Evolutionary conservation across 345 rosid species (phyloP).

Genomic region (Carallia brachiata): DNA sequence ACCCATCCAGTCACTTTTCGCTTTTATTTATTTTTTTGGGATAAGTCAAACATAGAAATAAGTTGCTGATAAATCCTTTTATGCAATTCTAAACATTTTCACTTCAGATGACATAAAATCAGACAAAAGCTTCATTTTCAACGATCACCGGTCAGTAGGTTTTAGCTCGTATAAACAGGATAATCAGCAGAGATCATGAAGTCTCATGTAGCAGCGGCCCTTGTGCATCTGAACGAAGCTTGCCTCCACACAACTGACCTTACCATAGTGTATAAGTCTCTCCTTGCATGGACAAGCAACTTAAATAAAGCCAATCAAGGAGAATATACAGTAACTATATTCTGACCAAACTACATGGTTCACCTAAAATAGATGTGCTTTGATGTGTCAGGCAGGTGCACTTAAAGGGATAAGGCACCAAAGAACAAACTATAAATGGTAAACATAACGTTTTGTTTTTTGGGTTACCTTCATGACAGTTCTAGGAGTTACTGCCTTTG

Average conservation of each 20-base stretch:
- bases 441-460: not conserved
- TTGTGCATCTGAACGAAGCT: not conserved
- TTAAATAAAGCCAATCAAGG: not conserved
- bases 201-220: not conserved
- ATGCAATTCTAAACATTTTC: no score
- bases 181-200: not conserved
- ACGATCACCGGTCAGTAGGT: no score
- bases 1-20: not conserved
- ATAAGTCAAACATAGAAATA: not conserved
- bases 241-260: slow-evolving; percentile 1
- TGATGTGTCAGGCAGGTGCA: not conserved
- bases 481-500: slow-evolving; percentile 50
- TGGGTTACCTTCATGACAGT: slow-evolving; percentile 48
- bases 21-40: not conserved
- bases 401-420: not conserved
- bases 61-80: no score
- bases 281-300: slow-evolving; percentile 5
- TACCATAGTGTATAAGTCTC: not conserved
- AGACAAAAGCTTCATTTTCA: no score
- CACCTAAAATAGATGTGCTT: not conserved
- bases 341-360: not conserved
- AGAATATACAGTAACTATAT: not conserved
- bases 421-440: not conserved
- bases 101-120: no score
- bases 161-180: no score